Base-by-base conservation (phyloP, 1,284 basidiomycete species). In the Earliella scabrosa region DNA sequence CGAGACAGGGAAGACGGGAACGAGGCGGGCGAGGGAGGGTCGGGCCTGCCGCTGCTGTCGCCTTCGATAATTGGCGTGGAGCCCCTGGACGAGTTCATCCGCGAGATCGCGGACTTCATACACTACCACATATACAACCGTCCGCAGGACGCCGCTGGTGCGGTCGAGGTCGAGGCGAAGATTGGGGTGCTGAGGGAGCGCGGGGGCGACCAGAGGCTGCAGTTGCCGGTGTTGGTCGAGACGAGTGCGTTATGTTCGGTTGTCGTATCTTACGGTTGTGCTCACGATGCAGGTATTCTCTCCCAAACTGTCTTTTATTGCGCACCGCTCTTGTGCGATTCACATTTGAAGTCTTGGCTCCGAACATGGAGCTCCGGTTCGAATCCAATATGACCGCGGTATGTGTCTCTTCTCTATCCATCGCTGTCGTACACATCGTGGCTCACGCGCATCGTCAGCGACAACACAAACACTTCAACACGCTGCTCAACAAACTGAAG, bases 1-100 rank as follows among this genome's bases (percentile, higher is more conserved):
- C 7, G 21, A 7, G 35, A 26, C 10, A 20, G 14, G 24, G 21
- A 31, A 18, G 26, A 45, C 16, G 41, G 8, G 26, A 31, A 27
- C 16, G 65, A 63, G 13, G 39, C 54, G 21, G 32, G 57, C 2
- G 54, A 54, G 29, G 38, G 38, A 8, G 44, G 59, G 10, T 40
- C 58, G 24, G 45, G 53, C 24, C 51, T 86, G n/a, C 86, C 86
- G 4, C 87, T 88, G 3, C 80, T 97, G 27, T 92, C 93, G 21
- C 83, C 94, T 20, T 94, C 92, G 20, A 93, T 98, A 64, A 88
- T 98, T 41, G 93, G 93, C 54, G 87, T 96, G 46, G 93, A 96
- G 67, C 95, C 97, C 2, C 77, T 95, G 36, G 96, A 98, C 74
- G 96, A 98, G 70, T 96, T 98, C 70, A 94, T 95, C 58, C 85